Base-by-base conservation (phyloP, 331 rosid genomes). In the Pyracantha coccinea region DNA sequence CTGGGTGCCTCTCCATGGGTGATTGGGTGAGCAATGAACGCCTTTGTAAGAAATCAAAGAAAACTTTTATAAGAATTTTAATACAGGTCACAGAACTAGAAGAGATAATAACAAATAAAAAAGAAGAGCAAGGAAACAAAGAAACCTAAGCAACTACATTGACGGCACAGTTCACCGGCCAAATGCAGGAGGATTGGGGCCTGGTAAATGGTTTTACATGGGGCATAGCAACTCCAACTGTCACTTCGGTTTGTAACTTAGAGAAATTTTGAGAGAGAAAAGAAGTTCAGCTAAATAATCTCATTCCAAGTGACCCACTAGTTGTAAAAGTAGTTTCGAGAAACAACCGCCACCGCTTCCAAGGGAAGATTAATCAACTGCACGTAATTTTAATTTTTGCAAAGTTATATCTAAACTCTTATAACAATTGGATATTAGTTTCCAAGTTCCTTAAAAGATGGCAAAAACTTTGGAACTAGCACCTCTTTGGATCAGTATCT, bases 21-120 rank as follows among this genome's bases (percentile, higher is more conserved):
- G 96, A 82, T 89, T 92, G 99, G 77, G 89, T 94, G 67, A 94
- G 96, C 96, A 94, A 83, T 58, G 99, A 94, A 81, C 89, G 97
- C 88, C 99, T 94, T 81, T 35, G 32, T 10, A 79, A 32, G 69
- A 78, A 33, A 59, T 62, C 7, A 55, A 64, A 10, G 29, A 50
- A 32, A 14, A 10, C 2, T 70, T 66, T 44, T 17, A 16, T 11
- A 16, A 75, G 28, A 24, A n/a, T 50, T 61, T 62, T 58, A 5
- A 21, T 21, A 58, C 15, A 23, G 28, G 8, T 58, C 23, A 21
- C 27, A 23, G 63, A 55, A 55, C 25, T 20, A 55, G 61, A 55
- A 33, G 38, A 2, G 23, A 20, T 7, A 1, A 8, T 55, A 55
- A 55, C 13, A 55, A 55, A 55, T 10, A 55, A 55, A 55, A 55